phyloP scores from a whole-genome alignment of 2,329 filamentous ascomycete genomes.

The Cercospora citrullina region DNA sequence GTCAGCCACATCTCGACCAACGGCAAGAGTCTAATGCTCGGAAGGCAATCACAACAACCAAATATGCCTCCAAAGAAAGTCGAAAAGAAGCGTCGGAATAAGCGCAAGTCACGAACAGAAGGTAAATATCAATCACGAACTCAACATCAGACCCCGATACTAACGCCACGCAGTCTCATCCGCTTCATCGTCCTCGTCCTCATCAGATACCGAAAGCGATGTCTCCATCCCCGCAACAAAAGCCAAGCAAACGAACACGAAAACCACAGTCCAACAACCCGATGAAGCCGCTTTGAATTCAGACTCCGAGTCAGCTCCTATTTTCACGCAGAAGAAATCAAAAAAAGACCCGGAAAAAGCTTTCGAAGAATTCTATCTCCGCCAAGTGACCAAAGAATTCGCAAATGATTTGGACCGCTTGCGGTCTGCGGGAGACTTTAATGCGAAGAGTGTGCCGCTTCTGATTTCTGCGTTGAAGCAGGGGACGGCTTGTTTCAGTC shows the following conservation, averaged over 20 bases:
- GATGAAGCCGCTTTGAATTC: slow-evolving; percentile 1
- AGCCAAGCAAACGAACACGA: background rate
- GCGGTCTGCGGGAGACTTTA: slow-evolving; percentile 69
- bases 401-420: slow-evolving; percentile 73
- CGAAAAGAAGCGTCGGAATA: slow-evolving; percentile 30
- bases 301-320: background rate
- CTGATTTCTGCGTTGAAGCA: slow-evolving; percentile 69
- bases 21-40: background rate
- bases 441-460: slow-evolving; percentile 61
- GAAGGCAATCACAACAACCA: background rate
- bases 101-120: slow-evolving; percentile 32
- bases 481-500: slow-evolving; percentile 62
- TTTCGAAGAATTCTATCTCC: slow-evolving; percentile 69
- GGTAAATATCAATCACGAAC: slow-evolving; percentile 15
- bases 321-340: slow-evolving; percentile 16
- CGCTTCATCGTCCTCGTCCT: slow-evolving; percentile 23
- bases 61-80: slow-evolving; percentile 27
- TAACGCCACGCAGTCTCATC: slow-evolving; percentile 20
- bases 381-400: slow-evolving; percentile 68
- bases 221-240: slow-evolving; percentile 4
- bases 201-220: slow-evolving; percentile 25
- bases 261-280: background rate
- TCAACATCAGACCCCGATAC: background rate
- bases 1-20: background rate
- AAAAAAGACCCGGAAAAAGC: slow-evolving; percentile 29